Percentiles rank a stretch among this genome's conserved stretches.
phyloP scores from a whole-genome alignment of 768 basidiomycete genomes.

The Suillus clintonianus region DNA sequence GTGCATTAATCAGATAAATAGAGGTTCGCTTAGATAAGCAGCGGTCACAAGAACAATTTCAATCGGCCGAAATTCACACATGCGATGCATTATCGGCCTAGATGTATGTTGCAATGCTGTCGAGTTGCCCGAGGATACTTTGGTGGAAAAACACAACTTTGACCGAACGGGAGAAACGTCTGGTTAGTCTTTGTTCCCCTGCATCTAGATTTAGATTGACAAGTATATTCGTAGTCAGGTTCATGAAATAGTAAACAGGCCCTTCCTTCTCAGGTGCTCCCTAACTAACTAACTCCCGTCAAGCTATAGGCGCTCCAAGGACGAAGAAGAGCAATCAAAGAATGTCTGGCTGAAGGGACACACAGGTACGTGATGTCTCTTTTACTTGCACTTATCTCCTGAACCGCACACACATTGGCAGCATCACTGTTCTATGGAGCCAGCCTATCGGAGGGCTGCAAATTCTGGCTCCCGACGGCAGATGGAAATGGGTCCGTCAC shows the following conservation, averaged over 20 bases:
- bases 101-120: too few species aligned
- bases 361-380: conserved; percentile 23
- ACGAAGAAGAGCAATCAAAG: conserved; percentile 5
- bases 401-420: conserved; percentile 28
- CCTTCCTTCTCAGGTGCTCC: not conserved
- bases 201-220: not conserved
- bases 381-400: not conserved
- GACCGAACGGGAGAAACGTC: conserved; percentile 29
- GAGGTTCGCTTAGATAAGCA: conserved; percentile 17
- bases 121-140: conserved; percentile 35
- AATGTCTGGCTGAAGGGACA: conserved; percentile 41
- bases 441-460: conserved; percentile 40
- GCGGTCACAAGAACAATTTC: not conserved
- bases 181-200: conserved; percentile 16
- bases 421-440: conserved; percentile 38
- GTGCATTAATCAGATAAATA: conserved; percentile 21
- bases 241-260: conserved; percentile 40
- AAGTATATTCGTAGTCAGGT: conserved; percentile 27
- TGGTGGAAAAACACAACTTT: conserved; percentile 31
- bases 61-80: conserved; percentile 1
- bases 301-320: conserved; percentile 32
- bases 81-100: not conserved
- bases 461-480: conserved; percentile 34
- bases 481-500: conserved; percentile 40
- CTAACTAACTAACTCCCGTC: not conserved